Evolutionary conservation across 352 stramenopile genomes (phyloP).

Genomic region (Blastocystis sp.): DNA sequence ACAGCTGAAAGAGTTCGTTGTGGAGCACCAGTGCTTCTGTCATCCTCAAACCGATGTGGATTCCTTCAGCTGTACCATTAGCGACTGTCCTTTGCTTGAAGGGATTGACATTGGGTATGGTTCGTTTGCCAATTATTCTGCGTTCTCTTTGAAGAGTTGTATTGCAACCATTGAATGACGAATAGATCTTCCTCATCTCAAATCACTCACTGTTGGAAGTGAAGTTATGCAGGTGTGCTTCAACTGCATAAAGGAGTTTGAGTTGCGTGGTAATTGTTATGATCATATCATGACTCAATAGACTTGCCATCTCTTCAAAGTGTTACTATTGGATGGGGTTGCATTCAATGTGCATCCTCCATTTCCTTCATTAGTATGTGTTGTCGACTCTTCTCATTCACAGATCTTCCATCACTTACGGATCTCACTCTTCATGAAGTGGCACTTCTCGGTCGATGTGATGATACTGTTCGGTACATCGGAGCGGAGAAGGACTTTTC

Average conservation of each 20-base stretch:
- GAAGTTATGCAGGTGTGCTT: not conserved
- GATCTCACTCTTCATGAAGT: not conserved
- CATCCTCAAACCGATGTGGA: not conserved
- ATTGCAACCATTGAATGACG: not conserved
- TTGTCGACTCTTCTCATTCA: not conserved
- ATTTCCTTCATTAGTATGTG: not conserved
- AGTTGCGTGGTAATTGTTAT: not conserved
- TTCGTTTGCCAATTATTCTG: not conserved
- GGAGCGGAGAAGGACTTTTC: not conserved
- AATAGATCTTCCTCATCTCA: not conserved
- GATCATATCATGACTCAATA: not conserved
- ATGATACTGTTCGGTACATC: not conserved
- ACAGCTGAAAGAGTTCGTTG: not conserved
- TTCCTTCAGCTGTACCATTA: not conserved
- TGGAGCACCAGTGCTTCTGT: not conserved
- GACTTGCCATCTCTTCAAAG: not conserved
- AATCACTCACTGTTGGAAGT: not conserved
- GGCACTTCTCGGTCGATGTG: not conserved
- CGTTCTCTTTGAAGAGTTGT: not conserved
- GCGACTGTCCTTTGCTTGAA: not conserved
- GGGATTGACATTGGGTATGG: not conserved
- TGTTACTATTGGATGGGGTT: not conserved
- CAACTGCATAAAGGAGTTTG: too few relatives aligned
- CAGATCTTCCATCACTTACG: not conserved
- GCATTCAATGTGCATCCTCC: not conserved